These are phyloP conservation scores for Fusarium nisikadoi DNA, from an alignment of 2,329 filamentous ascomycete species.

Conservation along the genomic window DNA sequence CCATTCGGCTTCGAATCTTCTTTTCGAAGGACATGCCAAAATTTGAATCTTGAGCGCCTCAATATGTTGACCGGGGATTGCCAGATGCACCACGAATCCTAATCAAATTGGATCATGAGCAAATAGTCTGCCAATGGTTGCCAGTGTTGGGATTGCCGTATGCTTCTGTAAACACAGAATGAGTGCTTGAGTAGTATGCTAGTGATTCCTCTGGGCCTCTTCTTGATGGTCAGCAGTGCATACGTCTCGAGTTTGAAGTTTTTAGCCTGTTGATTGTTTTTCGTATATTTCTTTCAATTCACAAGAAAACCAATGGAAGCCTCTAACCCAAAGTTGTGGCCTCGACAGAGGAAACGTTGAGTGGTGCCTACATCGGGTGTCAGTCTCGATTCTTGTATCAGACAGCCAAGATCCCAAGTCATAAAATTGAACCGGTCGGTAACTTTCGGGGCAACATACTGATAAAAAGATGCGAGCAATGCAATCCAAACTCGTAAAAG, in stretches of 20 bases:
- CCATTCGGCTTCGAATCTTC: conserved; percentile 6
- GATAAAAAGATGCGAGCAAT: neutral
- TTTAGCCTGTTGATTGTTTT: neutral
- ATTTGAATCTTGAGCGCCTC: neutral
- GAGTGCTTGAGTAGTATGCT: neutral
- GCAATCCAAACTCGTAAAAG: neutral
- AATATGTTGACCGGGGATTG: neutral
- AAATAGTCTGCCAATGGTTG: neutral
- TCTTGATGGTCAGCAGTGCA: neutral
- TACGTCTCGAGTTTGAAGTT: neutral
- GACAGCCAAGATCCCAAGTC: neutral
- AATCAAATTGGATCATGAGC: neutral
- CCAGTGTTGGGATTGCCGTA: neutral
- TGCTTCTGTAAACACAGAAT: neutral
- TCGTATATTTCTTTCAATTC: neutral
- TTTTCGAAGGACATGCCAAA: conserved; percentile 21
- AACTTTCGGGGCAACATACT: neutral
- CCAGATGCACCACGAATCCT: neutral
- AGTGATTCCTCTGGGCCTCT: neutral
- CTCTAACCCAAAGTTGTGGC: neutral
- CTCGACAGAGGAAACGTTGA: neutral
- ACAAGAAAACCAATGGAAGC: neutral
- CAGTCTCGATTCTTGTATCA: neutral
- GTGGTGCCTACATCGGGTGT: neutral
- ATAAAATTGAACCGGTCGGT: neutral